Conservation (phyloP, 2,329 filamentous ascomycete species). For the Phialemoniopsis sp. region DNA sequence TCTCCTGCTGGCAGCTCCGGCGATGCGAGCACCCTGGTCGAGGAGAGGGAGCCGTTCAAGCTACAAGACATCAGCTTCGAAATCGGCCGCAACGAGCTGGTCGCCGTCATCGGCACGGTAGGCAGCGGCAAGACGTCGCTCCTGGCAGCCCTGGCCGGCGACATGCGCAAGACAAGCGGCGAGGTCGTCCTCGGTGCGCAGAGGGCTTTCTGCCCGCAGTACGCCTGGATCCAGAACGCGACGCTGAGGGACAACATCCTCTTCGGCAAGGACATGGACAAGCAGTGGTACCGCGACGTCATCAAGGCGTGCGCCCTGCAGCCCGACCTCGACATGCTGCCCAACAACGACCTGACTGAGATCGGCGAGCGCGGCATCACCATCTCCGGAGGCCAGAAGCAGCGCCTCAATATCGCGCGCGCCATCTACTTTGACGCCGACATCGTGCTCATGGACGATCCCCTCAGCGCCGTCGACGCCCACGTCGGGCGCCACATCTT, state of each 20-base stretch:
- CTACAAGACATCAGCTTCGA: conserved; percentile 64
- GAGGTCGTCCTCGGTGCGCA: conserved; percentile 72
- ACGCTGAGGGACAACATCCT: conserved; percentile 84
- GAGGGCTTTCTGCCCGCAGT: conserved; percentile 90
- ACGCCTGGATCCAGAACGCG: conserved; percentile 96
- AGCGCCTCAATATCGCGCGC: conserved; percentile 88
- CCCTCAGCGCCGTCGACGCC: conserved; percentile 64
- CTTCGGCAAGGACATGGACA: conserved; percentile 77
- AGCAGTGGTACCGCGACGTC: conserved; percentile 78
- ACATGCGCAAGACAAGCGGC: conserved; percentile 82
- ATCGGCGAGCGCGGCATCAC: conserved; percentile 96
- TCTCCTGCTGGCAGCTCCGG: conserved; percentile 39
- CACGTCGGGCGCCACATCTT: conserved; percentile 76
- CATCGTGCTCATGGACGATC: conserved; percentile 68
- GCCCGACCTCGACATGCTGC: conserved; percentile 89
- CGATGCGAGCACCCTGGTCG: conserved; percentile 51
- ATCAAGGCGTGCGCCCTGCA: conserved; percentile 81
- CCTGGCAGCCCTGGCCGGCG: conserved; percentile 82
- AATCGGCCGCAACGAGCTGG: conserved; percentile 69
- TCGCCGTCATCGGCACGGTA: conserved; percentile 85
- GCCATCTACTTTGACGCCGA: conserved; percentile 68
- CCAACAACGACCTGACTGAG: conserved; percentile 81
- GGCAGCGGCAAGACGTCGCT: conserved; percentile 89
- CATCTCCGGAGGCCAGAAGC: conserved; percentile 92
- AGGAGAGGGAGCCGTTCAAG: conserved; percentile 66